Evolutionary conservation across 2,329 filamentous ascomycete genomes (phyloP), one percentile per base, ranked within the genome.

Genomic region (Xylaria sp.): DNA sequence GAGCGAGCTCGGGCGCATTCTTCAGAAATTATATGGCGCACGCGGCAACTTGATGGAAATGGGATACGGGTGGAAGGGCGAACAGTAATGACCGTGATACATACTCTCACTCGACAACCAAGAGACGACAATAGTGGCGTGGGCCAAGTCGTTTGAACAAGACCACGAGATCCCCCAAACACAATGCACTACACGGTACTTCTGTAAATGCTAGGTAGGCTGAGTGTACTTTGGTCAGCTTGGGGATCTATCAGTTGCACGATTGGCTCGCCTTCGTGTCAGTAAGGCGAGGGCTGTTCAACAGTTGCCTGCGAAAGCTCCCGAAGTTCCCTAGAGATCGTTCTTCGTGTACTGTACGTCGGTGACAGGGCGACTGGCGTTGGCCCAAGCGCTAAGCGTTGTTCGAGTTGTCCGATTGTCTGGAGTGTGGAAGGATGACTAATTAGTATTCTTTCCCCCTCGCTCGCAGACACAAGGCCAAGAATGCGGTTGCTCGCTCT

Each of bases 31-130:
- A 42, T 40, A 40, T 23, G 28, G 55, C 50, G 23, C 19, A 40
- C 43, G 43, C 19, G 37, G 52, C 7, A 47, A 19, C 38, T 37
- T 42, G 19, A 7, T 37, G 38, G 38, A 37, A 40, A 52, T 25
- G 4, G 23, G 19, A 15, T 15, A 33, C 31, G 9, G 33, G 28
- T n/a, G n/a, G n/a, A n/a, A n/a, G 46, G 23, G 54, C 19, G 17
- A 42, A 60, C 19, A 37, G 49, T 15, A 49, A 8, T 38, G 40
- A 57, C 33, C 25, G 33, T 25, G 21, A 14, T 51, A 38, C 23
- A 47, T 57, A 63, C 61, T 51, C 57, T 60, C 61, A 57, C 33
- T 61, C 35, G 28, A 57, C 19, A 19, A 33, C 43, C 19, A 42
- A 47, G 12, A 49, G 33, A 23, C 31, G 28, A 21, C 2, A n/a